Evolutionary conservation across 345 rosid species (phyloP), one percentile per base, ranked within the genome.

Genomic region (Arabidopsis arenosa): DNA sequence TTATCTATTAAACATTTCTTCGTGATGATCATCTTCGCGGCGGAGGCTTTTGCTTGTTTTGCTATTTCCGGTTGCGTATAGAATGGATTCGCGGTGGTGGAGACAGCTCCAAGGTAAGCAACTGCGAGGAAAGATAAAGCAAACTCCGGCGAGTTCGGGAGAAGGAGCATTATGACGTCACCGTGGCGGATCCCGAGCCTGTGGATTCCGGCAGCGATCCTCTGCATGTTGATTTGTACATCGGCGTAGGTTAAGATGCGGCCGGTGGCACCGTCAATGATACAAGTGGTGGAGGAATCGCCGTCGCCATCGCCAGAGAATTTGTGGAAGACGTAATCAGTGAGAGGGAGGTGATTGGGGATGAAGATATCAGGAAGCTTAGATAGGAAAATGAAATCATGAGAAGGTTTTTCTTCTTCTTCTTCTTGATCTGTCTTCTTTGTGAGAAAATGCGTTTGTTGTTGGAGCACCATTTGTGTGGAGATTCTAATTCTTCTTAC

Each of bases 71-170:
- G 81, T 1, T 93, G 74, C 1, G 93, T 90, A 74, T 73, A 90
- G 54, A 94, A 88, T 1, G 97, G 96, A 72, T 94, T 94, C 4
- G 97, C 98, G 0, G 93, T 81, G 0, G 98, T 92, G 78, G 74
- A 72, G 3, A 77, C 66, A 37, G 96, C 95, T 3, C 98, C 98
- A 1, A 70, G 79, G 60, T 48, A 81, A 1, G 98, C 89, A 0
- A 90, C 92, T 6, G 90, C 98, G 0, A 94, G 83, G 61, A 94
- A 92, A 0, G 86, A 79, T 14, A 89, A 59, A 18, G 91, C 90
- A 68, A 92, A 94, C 60, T 94, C 97, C 0, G 90, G 86, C 0
- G 85, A 81, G 81, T 94, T 92, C 0, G 85, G 97, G 65, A 95
- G 87, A 37, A 90, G 73, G 35, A 92, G 83, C 99, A 95, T 89